Percentiles rank a stretch among this genome's conserved stretches.
Conservation (phyloP, 176 grass and related monocot genomes). For the Cocos nucifera region DNA sequence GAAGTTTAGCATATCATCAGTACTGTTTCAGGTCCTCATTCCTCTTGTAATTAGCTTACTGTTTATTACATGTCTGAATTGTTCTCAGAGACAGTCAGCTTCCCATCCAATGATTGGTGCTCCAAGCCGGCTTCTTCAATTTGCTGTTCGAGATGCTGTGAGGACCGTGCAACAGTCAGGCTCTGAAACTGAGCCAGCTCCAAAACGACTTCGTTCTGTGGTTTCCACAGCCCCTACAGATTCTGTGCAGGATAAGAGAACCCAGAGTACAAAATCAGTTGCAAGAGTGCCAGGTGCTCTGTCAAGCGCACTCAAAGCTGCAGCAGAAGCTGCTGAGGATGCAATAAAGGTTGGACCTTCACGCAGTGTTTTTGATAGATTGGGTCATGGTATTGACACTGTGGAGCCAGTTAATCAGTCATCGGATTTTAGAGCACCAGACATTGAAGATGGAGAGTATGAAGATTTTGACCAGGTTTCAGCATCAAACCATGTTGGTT, state of each 20-base stretch:
- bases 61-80: slow-evolving; percentile 14
- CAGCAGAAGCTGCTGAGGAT: slow-evolving; percentile 66
- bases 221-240: slow-evolving; percentile 47
- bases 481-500: slow-evolving; percentile 23
- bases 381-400: slow-evolving; percentile 37
- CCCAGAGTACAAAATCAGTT: slow-evolving; percentile 46
- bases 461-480: slow-evolving; percentile 31
- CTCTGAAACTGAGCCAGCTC: slow-evolving; percentile 41
- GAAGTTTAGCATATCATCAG: too few relatives aligned
- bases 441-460: slow-evolving; percentile 21
- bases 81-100: slow-evolving; percentile 43
- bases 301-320: slow-evolving; percentile 61
- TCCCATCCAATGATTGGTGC: slow-evolving; percentile 44
- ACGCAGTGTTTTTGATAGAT: slow-evolving; percentile 78
- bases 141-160: slow-evolving; percentile 88
- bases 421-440: slow-evolving; percentile 29
- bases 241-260: slow-evolving; percentile 30
- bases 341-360: slow-evolving; percentile 51
- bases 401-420: slow-evolving; percentile 12
- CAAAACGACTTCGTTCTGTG: slow-evolving; percentile 66
- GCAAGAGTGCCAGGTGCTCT: slow-evolving; percentile 45
- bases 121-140: slow-evolving; percentile 73
- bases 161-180: slow-evolving; percentile 57
- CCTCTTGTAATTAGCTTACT: slow-evolving; percentile 3
- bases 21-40: too few relatives aligned